These are phyloP conservation scores for Clarireedia hainanense DNA, from an alignment of 2,329 filamentous ascomycete species.

Conservation along the genomic window DNA sequence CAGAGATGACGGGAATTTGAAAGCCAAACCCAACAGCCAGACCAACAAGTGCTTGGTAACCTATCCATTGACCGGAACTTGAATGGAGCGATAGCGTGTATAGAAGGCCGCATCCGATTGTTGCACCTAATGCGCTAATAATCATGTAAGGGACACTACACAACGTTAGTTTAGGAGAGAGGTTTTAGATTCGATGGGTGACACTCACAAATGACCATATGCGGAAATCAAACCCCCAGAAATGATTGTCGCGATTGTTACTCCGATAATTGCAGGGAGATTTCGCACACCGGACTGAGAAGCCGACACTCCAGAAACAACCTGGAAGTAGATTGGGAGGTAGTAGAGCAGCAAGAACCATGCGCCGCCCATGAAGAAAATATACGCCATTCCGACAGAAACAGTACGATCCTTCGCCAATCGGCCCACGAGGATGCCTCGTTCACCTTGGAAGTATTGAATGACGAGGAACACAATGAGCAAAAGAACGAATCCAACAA, in stretches of 20 bases:
- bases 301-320: slow-evolving; percentile 29
- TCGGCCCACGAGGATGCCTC: slow-evolving; percentile 42
- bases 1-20: slow-evolving; percentile 33
- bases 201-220: slow-evolving; percentile 26
- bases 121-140: slow-evolving; percentile 22
- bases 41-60: slow-evolving; percentile 49
- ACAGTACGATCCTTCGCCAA: slow-evolving; percentile 38
- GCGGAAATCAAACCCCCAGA: slow-evolving; percentile 29
- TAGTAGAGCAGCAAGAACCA: slow-evolving; percentile 41
- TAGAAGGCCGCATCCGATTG: slow-evolving; percentile 44
- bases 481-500: slow-evolving; percentile 33
- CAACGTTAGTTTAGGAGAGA: not conserved
- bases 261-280: slow-evolving; percentile 31
- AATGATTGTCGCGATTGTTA: slow-evolving; percentile 29
- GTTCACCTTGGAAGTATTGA: slow-evolving; percentile 37
- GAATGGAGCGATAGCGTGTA: slow-evolving; percentile 44
- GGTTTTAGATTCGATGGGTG: no score
- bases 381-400: slow-evolving; percentile 34
- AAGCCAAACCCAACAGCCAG: slow-evolving; percentile 50
- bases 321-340: slow-evolving; percentile 45
- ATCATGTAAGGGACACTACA: slow-evolving; percentile 30
- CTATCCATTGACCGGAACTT: slow-evolving; percentile 44
- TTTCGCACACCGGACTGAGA: slow-evolving; percentile 31
- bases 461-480: slow-evolving; percentile 30
- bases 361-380: slow-evolving; percentile 36